A percentile compares a stretch with the other conserved stretches of the same genome.
Conservation (phyloP, 257 asterid genomes). For the Rhazya stricta region DNA sequence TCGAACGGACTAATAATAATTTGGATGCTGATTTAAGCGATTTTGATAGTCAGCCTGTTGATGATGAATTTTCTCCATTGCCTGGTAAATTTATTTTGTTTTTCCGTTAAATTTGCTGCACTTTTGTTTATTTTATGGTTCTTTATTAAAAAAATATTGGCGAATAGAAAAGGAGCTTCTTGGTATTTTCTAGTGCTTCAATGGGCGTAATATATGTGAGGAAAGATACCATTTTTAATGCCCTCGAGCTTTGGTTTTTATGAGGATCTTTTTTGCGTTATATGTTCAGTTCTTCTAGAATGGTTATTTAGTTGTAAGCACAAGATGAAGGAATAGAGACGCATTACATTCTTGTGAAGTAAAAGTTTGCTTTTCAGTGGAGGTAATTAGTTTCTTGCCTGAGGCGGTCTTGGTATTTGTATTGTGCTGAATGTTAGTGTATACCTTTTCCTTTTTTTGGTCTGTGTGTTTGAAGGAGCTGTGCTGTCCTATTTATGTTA, state of each 20-base stretch:
- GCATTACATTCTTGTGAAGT: background rate
- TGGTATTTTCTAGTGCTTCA: background rate
- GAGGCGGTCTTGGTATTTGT: background rate
- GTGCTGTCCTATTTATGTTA: background rate
- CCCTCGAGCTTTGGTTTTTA: background rate
- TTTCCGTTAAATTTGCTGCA: background rate
- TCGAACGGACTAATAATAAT: constrained; percentile 16
- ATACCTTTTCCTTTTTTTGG: background rate
- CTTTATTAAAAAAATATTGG: background rate
- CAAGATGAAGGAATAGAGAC: background rate
- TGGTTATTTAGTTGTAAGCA: background rate
- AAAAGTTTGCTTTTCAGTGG: background rate
- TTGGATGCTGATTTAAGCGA: constrained; percentile 22
- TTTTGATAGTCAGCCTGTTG: constrained; percentile 40
- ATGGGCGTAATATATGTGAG: background rate
- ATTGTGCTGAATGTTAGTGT: background rate
- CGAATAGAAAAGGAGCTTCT: background rate
- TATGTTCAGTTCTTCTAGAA: background rate
- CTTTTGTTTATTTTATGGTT: background rate
- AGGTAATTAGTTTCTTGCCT: background rate
- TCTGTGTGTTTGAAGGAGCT: background rate
- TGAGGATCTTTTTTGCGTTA: background rate
- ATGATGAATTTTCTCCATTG: constrained; percentile 31
- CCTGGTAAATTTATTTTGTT: constrained; percentile 26
- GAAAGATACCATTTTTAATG: background rate